Evolutionary conservation across 768 basidiomycete species (phyloP).

Genomic region (Tylopilus sp.): DNA sequence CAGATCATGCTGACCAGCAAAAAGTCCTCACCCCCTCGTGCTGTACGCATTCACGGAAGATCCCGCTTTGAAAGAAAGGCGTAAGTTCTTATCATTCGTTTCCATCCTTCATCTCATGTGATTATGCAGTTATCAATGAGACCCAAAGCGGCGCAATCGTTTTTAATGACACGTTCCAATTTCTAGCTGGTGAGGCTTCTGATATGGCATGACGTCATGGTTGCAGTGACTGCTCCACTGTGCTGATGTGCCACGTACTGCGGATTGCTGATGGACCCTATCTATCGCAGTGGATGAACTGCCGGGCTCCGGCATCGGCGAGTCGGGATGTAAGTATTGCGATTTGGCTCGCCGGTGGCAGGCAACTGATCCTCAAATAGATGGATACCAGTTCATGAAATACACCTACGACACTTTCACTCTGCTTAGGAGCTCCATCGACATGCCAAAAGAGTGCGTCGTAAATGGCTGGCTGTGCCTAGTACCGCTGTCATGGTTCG

Average conservation of each 20-base stretch:
- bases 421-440: conserved; percentile 45
- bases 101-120: background rate
- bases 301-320: conserved; percentile 56
- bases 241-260: background rate
- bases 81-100: conserved; percentile 26
- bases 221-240: conserved; percentile 6
- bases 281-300: conserved; percentile 33
- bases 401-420: conserved; percentile 56
- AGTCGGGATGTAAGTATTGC: conserved; percentile 57
- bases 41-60: conserved; percentile 62
- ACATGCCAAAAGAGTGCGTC: conserved; percentile 56
- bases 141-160: conserved; percentile 57
- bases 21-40: conserved; percentile 56
- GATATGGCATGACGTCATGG: conserved; percentile 11
- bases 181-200: conserved; percentile 41
- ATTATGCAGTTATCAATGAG: conserved; percentile 43
- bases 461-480: background rate
- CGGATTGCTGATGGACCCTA: background rate
- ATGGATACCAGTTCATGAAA: conserved; percentile 52
- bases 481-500: background rate
- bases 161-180: conserved; percentile 61
- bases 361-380: conserved; percentile 28
- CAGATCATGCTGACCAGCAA: conserved; percentile 3
- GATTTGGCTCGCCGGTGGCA: background rate
- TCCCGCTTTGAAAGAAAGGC: conserved; percentile 34